phyloP scores from a whole-genome alignment of 805 yeast species.

The Wickerhamomyces subpelliculosus region DNA sequence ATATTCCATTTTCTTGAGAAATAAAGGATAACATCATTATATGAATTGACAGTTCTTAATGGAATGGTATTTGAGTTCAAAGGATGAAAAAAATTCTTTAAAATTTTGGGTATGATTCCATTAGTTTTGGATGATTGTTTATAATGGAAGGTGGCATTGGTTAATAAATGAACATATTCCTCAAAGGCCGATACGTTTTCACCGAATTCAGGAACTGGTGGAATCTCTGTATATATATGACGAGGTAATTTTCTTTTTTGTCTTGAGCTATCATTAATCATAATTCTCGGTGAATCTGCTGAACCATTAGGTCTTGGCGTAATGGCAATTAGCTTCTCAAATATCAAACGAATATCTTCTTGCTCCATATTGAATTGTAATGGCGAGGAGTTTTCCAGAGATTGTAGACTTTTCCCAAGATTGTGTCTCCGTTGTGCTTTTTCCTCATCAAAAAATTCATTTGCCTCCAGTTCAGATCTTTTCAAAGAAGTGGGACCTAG shows the following conservation, averaged over 20 bases:
- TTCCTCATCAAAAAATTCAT: neutral
- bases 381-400: neutral
- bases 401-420: neutral
- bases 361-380: neutral
- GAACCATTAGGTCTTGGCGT: slow-evolving; percentile 3
- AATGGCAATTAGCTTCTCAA: neutral
- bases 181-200: slow-evolving; percentile 21
- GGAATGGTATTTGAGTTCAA: slow-evolving; percentile 26
- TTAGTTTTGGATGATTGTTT: slow-evolving; percentile 29
- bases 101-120: slow-evolving; percentile 31
- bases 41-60: slow-evolving; percentile 25
- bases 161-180: slow-evolving; percentile 27
- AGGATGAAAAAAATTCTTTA: slow-evolving; percentile 33
- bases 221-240: slow-evolving; percentile 26
- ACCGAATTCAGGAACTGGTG: slow-evolving; percentile 27
- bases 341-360: neutral
- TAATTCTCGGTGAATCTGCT: slow-evolving; percentile 10
- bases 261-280: slow-evolving; percentile 1
- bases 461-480: neutral
- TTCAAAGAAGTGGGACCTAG: neutral
- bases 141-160: slow-evolving; percentile 30
- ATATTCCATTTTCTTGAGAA: slow-evolving; percentile 31
- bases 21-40: slow-evolving; percentile 32
- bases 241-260: slow-evolving; percentile 3
- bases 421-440: neutral